phyloP scores from a whole-genome alignment of 169 alveolate genomes.

The Plasmodium vivax region DNA sequence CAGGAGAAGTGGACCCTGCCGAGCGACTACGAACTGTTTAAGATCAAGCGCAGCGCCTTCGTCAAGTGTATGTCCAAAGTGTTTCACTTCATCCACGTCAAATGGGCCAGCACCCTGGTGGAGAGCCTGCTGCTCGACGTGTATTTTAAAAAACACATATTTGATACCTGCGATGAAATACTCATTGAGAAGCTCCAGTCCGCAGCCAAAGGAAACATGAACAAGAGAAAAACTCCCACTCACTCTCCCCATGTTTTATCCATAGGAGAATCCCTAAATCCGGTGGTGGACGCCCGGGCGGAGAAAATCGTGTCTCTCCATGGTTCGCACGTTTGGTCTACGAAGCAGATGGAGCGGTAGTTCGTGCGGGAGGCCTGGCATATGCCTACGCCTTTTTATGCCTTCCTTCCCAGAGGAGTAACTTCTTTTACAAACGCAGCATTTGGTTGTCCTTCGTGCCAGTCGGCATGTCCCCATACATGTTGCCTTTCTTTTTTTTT shows the following conservation, averaged over 20 bases:
- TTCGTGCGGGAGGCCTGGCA: background rate
- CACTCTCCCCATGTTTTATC: constrained; percentile 53
- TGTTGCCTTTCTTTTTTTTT: background rate
- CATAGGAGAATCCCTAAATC: constrained; percentile 72
- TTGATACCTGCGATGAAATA: constrained; percentile 56
- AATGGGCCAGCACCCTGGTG: constrained; percentile 81
- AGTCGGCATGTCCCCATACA: background rate
- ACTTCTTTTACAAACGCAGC: background rate
- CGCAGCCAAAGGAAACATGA: constrained; percentile 20
- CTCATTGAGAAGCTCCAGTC: constrained; percentile 64
- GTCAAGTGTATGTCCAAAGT: constrained; percentile 78
- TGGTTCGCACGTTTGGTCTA: constrained; percentile 86
- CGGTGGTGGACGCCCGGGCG: constrained; percentile 80
- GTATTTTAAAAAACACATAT: constrained; percentile 76
- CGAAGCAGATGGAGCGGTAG: constrained; percentile 78
- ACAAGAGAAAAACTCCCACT: constrained; percentile 20
- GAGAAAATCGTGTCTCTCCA: constrained; percentile 82
- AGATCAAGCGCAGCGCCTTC: constrained; percentile 77
- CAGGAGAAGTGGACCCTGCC: constrained; percentile 72
- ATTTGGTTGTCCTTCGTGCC: background rate
- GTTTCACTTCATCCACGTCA: constrained; percentile 72
- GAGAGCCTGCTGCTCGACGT: constrained; percentile 80
- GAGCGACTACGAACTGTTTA: constrained; percentile 61
- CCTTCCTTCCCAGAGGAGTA: background rate
- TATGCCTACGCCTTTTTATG: constrained; percentile 1